Evolutionary conservation across 768 basidiomycete species (phyloP).

Genomic region (Podaxis pistillaris): DNA sequence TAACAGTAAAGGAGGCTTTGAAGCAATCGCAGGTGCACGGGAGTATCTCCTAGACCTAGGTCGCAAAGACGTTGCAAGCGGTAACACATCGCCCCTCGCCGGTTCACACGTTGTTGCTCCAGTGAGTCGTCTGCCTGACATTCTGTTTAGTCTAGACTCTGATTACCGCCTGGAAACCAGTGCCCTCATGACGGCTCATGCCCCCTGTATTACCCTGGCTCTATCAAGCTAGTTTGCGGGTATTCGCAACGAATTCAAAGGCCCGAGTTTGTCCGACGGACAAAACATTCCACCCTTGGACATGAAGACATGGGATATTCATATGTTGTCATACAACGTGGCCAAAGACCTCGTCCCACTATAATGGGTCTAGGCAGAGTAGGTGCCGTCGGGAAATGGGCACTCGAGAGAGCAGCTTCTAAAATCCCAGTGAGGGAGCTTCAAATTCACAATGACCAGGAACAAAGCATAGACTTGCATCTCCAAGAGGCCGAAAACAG

Average conservation of each 20-base stretch:
- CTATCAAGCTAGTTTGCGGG: slow-evolving; percentile 61
- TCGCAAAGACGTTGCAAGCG: slow-evolving; percentile 49
- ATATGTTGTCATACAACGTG: slow-evolving; percentile 86
- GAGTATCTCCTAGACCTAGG: slow-evolving; percentile 69
- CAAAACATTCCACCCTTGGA: slow-evolving; percentile 82
- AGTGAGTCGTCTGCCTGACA: slow-evolving; percentile 40
- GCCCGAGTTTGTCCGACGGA: slow-evolving; percentile 80
- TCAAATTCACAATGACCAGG: slow-evolving; percentile 34
- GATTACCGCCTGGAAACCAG: slow-evolving; percentile 30
- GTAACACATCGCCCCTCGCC: slow-evolving; percentile 28
- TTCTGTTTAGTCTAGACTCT: neutral
- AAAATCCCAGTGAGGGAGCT: slow-evolving; percentile 38
- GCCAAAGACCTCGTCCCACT: slow-evolving; percentile 53
- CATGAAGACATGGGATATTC: slow-evolving; percentile 89
- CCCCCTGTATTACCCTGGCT: slow-evolving; percentile 65
- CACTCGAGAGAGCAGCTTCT: slow-evolving; percentile 32
- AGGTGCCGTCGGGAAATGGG: slow-evolving; percentile 51
- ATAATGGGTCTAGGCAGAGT: slow-evolving; percentile 45
- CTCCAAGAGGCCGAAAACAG: slow-evolving; percentile 8
- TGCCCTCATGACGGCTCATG: slow-evolving; percentile 91
- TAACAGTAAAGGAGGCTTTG: slow-evolving; percentile 72
- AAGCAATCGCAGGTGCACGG: slow-evolving; percentile 73
- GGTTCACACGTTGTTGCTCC: slow-evolving; percentile 89
- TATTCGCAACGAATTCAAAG: slow-evolving; percentile 88
- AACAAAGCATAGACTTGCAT: slow-evolving; percentile 14